A percentile compares a stretch with the other conserved stretches of the same genome.
These are phyloP conservation scores for Cornus kousa DNA, from an alignment of 148 eudicot genomes.

Conservation along the genomic window DNA sequence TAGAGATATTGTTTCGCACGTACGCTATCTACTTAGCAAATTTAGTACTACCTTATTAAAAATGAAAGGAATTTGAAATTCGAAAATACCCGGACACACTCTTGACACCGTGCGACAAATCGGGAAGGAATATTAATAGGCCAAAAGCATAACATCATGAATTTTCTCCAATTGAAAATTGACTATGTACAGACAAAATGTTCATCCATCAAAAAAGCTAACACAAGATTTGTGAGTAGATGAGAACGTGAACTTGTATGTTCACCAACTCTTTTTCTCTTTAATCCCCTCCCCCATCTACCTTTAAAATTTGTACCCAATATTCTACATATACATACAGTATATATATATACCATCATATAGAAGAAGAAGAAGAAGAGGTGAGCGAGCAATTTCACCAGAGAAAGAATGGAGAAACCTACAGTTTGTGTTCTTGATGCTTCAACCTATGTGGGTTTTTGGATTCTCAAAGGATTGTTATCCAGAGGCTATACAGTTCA, in stretches of 20 bases:
- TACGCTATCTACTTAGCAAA: background rate
- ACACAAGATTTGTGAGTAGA: slow-evolving; percentile 25
- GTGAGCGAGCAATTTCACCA: background rate
- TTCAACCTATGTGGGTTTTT: slow-evolving; percentile 46
- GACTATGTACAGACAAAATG: too few relatives aligned
- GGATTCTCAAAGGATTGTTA: slow-evolving; percentile 34
- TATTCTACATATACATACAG: background rate
- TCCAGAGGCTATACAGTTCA: slow-evolving; percentile 37
- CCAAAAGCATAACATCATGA: background rate
- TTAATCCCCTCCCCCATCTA: slow-evolving; percentile 5
- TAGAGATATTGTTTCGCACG: background rate
- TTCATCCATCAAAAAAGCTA: background rate
- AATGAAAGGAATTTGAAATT: background rate
- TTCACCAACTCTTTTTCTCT: slow-evolving; percentile 31
- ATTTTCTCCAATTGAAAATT: background rate
- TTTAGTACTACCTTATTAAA: background rate
- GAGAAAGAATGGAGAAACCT: slow-evolving; percentile 17
- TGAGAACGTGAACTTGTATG: slow-evolving; percentile 29
- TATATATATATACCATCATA: background rate
- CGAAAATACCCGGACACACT: background rate
- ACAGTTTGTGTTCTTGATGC: slow-evolving; percentile 55
- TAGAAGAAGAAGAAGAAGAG: background rate
- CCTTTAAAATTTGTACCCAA: slow-evolving; percentile 1
- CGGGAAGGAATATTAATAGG: background rate
- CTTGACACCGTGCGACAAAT: slow-evolving; percentile 1